A percentile compares a stretch with the other conserved stretches of the same genome.
phyloP scores from a whole-genome alignment of 805 yeast genomes.

The Maudiozyma bulderi region DNA sequence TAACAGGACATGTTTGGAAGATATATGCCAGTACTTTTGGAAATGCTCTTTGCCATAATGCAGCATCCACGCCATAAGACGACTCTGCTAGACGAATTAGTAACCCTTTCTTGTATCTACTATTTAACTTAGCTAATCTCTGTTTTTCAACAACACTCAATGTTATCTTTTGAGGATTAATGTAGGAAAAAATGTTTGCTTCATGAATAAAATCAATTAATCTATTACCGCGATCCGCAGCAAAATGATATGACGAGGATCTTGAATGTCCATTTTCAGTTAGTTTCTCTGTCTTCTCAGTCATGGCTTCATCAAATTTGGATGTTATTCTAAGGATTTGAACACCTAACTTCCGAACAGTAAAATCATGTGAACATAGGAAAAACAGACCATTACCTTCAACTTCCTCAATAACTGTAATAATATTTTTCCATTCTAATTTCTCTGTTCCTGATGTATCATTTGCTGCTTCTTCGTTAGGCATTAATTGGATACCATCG shows the following conservation, averaged over 20 bases:
- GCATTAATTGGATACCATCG: constrained; percentile 23
- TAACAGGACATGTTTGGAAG: constrained; percentile 78
- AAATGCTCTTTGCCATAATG: constrained; percentile 87
- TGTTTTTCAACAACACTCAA: constrained; percentile 70
- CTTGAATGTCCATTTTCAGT: constrained; percentile 34
- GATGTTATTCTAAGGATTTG: constrained; percentile 67
- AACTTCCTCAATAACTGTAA: constrained; percentile 84
- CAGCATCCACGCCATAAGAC: constrained; percentile 89
- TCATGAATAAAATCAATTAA: constrained; percentile 68
- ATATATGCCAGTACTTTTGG: constrained; percentile 65
- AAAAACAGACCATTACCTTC: constrained; percentile 94
- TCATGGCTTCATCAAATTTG: constrained; percentile 79
- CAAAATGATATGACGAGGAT: constrained; percentile 53
- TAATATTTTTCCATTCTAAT: constrained; percentile 65
- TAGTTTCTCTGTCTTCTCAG: constrained; percentile 35
- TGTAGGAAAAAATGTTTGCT: constrained; percentile 54
- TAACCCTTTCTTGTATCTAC: constrained; percentile 50
- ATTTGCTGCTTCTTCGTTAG: constrained; percentile 12
- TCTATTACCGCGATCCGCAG: constrained; percentile 69
- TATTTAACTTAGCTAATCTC: constrained; percentile 53
- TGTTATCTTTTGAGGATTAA: constrained; percentile 40
- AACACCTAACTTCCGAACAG: constrained; percentile 65
- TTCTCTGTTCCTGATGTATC: constrained; percentile 41
- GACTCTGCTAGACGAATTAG: constrained; percentile 77
- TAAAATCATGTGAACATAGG: constrained; percentile 76